Base-by-base conservation (phyloP, 768 basidiomycete species). In the Boletus pseudo-olivaceus region DNA sequence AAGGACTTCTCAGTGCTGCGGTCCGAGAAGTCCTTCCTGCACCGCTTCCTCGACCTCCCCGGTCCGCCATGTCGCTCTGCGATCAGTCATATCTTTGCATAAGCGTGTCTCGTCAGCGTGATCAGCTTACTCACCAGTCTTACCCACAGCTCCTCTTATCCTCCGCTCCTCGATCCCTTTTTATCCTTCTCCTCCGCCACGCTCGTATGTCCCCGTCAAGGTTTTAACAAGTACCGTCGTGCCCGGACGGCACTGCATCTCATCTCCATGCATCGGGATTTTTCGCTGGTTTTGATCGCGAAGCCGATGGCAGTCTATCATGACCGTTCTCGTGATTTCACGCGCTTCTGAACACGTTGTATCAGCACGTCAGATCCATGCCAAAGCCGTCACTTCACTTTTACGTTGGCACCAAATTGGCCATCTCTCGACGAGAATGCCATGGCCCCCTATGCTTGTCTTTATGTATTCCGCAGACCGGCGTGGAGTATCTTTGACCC, bases 331-430 rank as follows among this genome's bases (percentile, higher is more conserved):
- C 58, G 63, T 65, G 63, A 70, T 67, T 64, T 72, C 68, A 68
- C 68, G 66, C 62, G 63, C 70, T 69, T 68, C 66, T 54, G 7
- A 64, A 70, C 68, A 69, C 68, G 68, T 70, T 72, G 70, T 43
- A 66, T 57, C 68, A 61, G 68, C 68, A 61, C 66, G 64, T 64
- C 70, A 70, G 66, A 68, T 63, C 60, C 67, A 59, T 69, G 68
- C 63, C 19, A 57, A 61, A 35, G 43, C 54, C 57, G 56, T 66
- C 68, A 57, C 61, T 66, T 66, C 64, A 57, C 62, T 59, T 60
- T 69, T 72, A 69, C 68, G 68, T 72, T 64, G 63, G 45, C 62
- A 58, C 69, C 43, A 33, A 47, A 59, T 60, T 51, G 52, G 58
- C 41, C 51, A 38, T 40, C 60, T 48, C 50, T 63, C 59, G 56